These are phyloP conservation scores for Metschnikowia colocasiae DNA, from an alignment of 805 yeast genomes.

Conservation along the genomic window DNA sequence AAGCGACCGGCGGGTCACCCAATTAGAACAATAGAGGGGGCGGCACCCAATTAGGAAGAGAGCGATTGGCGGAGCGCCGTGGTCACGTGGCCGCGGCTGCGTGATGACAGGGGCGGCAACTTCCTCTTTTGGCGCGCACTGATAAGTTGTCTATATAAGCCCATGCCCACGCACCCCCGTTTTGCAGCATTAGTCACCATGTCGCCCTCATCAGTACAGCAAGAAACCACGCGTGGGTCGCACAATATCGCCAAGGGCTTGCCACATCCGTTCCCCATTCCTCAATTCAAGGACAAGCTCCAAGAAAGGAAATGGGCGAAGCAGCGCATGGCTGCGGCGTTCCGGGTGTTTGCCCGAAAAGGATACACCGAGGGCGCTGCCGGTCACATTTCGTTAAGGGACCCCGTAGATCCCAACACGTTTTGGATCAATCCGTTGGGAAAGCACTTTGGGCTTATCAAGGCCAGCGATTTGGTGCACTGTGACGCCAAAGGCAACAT, in stretches of 20 bases:
- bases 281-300: constrained; percentile 46
- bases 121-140: constrained; percentile 1
- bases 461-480: constrained; percentile 39
- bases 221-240: constrained; percentile 44
- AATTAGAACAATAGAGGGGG: too few species aligned
- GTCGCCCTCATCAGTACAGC: neutral
- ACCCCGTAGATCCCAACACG: constrained; percentile 73
- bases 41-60: neutral
- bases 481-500: constrained; percentile 60
- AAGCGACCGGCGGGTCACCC: too few species aligned
- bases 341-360: constrained; percentile 75
- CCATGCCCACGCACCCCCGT: neutral
- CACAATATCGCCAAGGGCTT: constrained; percentile 58
- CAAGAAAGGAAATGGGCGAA: constrained; percentile 52
- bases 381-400: constrained; percentile 83
- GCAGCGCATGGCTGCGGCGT: constrained; percentile 83
- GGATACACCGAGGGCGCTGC: constrained; percentile 76
- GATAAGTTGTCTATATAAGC: constrained; percentile 1
- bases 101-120: neutral
- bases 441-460: constrained; percentile 55
- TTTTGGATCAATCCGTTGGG: constrained; percentile 91
- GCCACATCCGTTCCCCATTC: constrained; percentile 48
- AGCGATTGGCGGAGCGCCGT: neutral
- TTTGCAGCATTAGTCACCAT: neutral
- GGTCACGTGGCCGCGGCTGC: neutral